Evolutionary conservation across 2,329 filamentous ascomycete genomes (phyloP).

Genomic region (Pezicula rhizophila): DNA sequence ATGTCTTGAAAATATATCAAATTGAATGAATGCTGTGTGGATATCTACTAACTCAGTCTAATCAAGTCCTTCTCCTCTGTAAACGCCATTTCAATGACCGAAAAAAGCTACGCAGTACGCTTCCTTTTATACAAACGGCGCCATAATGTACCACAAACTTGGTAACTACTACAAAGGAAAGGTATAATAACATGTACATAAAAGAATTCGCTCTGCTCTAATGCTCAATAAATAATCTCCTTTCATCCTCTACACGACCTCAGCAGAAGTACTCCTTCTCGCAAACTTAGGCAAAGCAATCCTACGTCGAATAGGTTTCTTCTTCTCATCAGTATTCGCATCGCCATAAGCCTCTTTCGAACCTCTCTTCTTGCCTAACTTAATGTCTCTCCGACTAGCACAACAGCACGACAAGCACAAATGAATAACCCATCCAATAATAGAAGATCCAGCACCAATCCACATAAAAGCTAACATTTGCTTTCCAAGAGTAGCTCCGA

Average conservation of each 20-base stretch:
- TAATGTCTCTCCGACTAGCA: not conserved
- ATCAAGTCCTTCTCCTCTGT: too few species aligned
- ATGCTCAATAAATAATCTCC: too few species aligned
- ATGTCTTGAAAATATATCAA: too few species aligned
- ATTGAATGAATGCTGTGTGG: too few species aligned
- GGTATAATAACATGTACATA: too few species aligned
- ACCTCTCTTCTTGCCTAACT: not conserved
- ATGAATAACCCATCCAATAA: conserved; percentile 67
- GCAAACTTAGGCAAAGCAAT: not conserved
- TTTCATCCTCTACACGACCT: not conserved
- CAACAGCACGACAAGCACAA: conserved; percentile 74
- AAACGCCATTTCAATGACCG: too few species aligned
- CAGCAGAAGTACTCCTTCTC: not conserved
- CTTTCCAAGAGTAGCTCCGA: conserved; percentile 58
- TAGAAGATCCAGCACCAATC: conserved; percentile 61
- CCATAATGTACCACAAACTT: too few species aligned
- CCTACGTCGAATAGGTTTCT: not conserved
- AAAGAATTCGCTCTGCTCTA: too few species aligned
- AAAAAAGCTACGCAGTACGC: too few species aligned
- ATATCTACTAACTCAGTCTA: too few species aligned
- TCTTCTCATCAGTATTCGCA: not conserved
- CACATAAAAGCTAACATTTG: conserved; percentile 85
- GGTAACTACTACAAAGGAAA: too few species aligned
- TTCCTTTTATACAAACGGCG: too few species aligned
- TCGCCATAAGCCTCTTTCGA: not conserved